phyloP scores from a whole-genome alignment of 2,329 filamentous ascomycete species.

The Coleophoma eucalyptorum region DNA sequence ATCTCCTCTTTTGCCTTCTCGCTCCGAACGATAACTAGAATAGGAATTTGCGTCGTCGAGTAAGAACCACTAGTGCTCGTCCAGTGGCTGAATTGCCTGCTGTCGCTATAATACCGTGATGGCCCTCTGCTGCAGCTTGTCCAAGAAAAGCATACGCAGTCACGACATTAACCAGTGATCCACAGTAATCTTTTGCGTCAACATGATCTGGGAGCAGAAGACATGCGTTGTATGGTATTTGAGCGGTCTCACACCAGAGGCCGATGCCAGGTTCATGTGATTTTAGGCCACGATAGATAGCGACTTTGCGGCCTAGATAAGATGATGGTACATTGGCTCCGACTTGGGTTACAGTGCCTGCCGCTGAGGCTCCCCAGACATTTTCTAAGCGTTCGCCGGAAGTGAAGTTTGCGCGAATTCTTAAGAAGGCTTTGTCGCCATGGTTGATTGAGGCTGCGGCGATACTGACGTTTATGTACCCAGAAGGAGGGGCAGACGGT shows the following conservation, averaged over 20 bases:
- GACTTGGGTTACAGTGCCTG: constrained; percentile 1
- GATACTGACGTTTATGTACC: constrained; percentile 1
- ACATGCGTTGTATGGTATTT: not conserved
- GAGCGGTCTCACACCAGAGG: constrained; percentile 2
- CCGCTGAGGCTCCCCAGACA: constrained; percentile 1
- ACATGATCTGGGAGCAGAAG: constrained; percentile 1
- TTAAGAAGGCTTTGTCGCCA: constrained; percentile 3
- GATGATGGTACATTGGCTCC: not conserved
- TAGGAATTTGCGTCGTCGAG: not conserved
- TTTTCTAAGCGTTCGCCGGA: not conserved
- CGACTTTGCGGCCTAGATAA: not conserved
- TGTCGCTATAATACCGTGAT: constrained; percentile 1
- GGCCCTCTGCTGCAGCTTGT: not conserved
- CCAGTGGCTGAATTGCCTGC: constrained; percentile 1
- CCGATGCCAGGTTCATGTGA: not conserved
- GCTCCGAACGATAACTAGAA: constrained; percentile 1
- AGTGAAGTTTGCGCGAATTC: not conserved
- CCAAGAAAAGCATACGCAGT: constrained; percentile 1
- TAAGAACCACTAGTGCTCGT: not conserved
- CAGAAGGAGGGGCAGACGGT: not conserved
- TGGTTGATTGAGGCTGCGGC: constrained; percentile 1
- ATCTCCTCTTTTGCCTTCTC: not conserved
- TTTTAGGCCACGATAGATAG: not conserved
- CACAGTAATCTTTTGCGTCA: constrained; percentile 2
- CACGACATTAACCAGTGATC: constrained; percentile 2